These are phyloP conservation scores for Colletotrichum horii DNA, from an alignment of 2,329 filamentous ascomycete genomes.

Conservation along the genomic window DNA sequence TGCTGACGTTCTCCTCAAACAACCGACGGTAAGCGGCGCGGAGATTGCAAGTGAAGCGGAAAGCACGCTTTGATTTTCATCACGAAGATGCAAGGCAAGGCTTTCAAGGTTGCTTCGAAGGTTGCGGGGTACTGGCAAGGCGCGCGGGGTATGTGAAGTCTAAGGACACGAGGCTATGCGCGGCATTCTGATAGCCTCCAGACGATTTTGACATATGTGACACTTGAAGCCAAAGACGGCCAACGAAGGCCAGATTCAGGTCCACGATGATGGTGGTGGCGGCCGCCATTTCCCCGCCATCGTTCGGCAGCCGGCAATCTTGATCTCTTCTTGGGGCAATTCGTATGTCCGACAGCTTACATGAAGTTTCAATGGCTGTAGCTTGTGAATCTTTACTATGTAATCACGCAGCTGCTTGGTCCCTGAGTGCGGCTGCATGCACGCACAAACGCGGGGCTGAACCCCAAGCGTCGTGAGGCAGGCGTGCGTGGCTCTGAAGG, in stretches of 20 bases:
- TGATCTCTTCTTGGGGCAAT: neutral
- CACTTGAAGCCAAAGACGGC: neutral
- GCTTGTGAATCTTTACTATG: neutral
- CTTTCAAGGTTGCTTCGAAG: conserved; percentile 2
- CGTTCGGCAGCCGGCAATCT: neutral
- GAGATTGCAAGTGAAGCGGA: neutral
- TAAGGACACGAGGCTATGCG: neutral
- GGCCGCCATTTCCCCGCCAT: neutral
- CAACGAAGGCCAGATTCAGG: neutral
- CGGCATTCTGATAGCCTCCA: neutral
- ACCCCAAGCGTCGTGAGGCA: neutral
- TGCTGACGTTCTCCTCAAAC: neutral
- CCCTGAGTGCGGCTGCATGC: neutral
- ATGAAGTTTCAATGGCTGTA: neutral
- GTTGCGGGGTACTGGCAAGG: conserved; percentile 15
- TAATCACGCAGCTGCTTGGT: neutral
- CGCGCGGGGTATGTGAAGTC: conserved; percentile 16
- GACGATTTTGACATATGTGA: neutral
- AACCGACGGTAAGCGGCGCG: conserved; percentile 3
- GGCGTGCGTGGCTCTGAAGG: neutral
- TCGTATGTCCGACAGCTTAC: neutral
- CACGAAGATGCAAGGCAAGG: neutral
- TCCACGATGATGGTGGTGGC: neutral
- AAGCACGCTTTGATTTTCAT: neutral
- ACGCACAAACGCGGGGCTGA: neutral